Percentiles rank a stretch among this genome's conserved stretches.
Evolutionary conservation across 148 eudicot species (phyloP).

Genomic region (Dianthus caryophyllus): DNA sequence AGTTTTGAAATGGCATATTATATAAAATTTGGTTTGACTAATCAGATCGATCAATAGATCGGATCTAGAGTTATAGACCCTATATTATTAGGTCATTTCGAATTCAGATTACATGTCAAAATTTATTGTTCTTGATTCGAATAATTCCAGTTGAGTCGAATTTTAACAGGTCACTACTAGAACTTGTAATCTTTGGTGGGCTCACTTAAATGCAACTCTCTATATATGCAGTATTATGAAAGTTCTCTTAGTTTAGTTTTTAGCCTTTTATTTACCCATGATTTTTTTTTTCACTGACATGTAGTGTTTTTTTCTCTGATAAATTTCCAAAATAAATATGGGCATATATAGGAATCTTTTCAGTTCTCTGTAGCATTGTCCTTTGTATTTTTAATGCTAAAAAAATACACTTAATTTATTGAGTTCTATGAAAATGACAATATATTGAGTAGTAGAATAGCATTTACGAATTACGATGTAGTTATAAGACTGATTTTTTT

Average conservation of each 20-base stretch:
- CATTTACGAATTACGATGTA: slow-evolving; percentile 16
- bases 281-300: slow-evolving; percentile 5
- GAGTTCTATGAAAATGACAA: slow-evolving; percentile 25
- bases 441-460: slow-evolving; percentile 6
- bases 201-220: not conserved
- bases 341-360: slow-evolving; percentile 17
- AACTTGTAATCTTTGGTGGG: too few relatives aligned
- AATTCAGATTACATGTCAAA: too few relatives aligned
- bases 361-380: slow-evolving; percentile 12
- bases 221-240: slow-evolving; percentile 4
- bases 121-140: too few relatives aligned
- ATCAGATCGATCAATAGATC: too few relatives aligned
- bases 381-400: not conserved
- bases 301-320: slow-evolving; percentile 9
- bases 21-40: too few relatives aligned
- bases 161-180: too few relatives aligned
- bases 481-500: too few relatives aligned
- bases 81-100: too few relatives aligned
- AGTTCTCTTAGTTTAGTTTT: not conserved
- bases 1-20: too few relatives aligned
- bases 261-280: too few relatives aligned
- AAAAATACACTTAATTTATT: not conserved
- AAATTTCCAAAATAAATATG: slow-evolving; percentile 7
- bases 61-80: too few relatives aligned
- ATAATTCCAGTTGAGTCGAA: too few relatives aligned